phyloP scores from a whole-genome alignment of 1,284 basidiomycete genomes.

The Ustilago crameri region DNA sequence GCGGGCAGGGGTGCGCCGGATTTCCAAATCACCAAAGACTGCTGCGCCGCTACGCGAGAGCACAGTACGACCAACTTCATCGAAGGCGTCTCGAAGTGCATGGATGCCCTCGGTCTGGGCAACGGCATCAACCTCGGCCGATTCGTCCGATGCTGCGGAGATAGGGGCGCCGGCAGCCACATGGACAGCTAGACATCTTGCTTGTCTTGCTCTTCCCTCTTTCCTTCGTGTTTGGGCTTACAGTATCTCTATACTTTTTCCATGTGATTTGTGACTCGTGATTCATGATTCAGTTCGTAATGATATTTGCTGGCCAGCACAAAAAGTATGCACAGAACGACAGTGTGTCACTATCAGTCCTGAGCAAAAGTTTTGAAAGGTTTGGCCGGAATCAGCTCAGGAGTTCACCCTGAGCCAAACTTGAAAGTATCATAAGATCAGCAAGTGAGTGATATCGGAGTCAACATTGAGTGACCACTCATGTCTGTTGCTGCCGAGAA shows the following conservation, averaged over 20 bases:
- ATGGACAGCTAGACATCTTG: background rate
- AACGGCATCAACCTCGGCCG: constrained; percentile 18
- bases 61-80: constrained; percentile 14
- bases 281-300: background rate
- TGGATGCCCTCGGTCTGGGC: constrained; percentile 8
- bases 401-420: no score
- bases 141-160: constrained; percentile 11
- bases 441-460: no score
- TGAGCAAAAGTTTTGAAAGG: no score
- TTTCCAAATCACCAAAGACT: constrained; percentile 17
- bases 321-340: no score
- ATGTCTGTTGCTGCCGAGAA: no score
- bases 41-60: constrained; percentile 13
- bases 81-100: background rate
- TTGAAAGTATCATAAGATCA: no score
- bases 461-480: no score
- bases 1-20: no score
- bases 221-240: background rate
- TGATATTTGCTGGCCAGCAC: constrained; percentile 4
- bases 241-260: no score
- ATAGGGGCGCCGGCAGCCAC: constrained; percentile 7
- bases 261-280: background rate
- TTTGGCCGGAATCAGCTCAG: no score
- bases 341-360: no score
- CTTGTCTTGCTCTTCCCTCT: background rate